A percentile compares a stretch with the other conserved stretches of the same genome.
These are phyloP conservation scores for Trichosporon sp. DNA, from an alignment of 1,284 basidiomycete genomes.

Conservation along the genomic window DNA sequence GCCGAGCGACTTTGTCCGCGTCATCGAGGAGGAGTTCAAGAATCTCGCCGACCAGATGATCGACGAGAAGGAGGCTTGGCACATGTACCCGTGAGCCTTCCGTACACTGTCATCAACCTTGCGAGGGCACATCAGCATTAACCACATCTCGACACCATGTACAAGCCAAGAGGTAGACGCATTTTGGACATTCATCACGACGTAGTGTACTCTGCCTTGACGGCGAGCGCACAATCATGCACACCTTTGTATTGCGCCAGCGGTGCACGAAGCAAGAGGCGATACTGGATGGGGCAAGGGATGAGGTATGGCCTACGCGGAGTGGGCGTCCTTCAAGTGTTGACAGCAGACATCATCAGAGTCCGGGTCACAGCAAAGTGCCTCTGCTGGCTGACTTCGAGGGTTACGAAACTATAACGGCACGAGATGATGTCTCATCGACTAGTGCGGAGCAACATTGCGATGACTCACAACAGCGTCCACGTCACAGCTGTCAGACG, in stretches of 20 bases:
- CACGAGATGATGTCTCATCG: too few relatives aligned
- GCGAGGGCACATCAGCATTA: not conserved
- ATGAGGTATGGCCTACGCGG: too few relatives aligned
- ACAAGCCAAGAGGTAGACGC: not conserved
- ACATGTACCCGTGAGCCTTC: constrained; percentile 3
- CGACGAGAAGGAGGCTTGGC: constrained; percentile 3
- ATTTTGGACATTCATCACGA: not conserved
- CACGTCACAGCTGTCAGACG: too few relatives aligned
- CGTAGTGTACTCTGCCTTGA: not conserved
- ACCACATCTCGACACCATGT: not conserved
- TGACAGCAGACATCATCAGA: too few relatives aligned
- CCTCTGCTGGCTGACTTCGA: too few relatives aligned
- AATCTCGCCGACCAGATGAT: constrained; percentile 30
- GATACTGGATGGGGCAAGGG: not conserved
- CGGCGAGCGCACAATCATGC: not conserved
- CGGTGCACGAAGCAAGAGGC: too few relatives aligned
- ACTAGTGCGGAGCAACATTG: too few relatives aligned
- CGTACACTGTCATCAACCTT: not conserved
- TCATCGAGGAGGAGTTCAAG: constrained; percentile 71
- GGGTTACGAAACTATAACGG: too few relatives aligned
- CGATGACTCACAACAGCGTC: too few relatives aligned
- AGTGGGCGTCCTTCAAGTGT: too few relatives aligned
- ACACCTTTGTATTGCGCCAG: not conserved
- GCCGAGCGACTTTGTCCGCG: constrained; percentile 71
- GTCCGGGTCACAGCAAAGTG: too few relatives aligned